phyloP scores from a whole-genome alignment of 2,329 filamentous ascomycete genomes.

The Ceratocystis cubensis region DNA sequence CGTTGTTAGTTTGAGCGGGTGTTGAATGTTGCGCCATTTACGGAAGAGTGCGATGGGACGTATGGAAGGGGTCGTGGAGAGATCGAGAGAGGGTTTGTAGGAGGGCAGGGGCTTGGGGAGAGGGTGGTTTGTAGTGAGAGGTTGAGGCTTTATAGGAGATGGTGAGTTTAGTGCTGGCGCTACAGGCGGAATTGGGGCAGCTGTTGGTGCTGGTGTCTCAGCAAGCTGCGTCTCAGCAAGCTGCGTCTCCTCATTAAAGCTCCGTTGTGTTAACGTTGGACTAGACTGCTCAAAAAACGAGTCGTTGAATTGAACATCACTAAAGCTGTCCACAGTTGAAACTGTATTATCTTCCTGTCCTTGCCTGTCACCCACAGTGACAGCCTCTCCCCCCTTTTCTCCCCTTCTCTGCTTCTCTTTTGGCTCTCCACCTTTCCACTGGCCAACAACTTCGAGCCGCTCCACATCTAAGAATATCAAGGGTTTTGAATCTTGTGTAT shows the following conservation, averaged over 20 bases:
- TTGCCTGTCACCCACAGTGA: neutral
- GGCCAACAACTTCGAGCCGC: conserved; percentile 8
- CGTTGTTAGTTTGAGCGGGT: conserved; percentile 40
- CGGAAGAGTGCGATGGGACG: conserved; percentile 31
- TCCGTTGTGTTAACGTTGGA: neutral
- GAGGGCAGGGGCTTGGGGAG: conserved; percentile 12
- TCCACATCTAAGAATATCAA: conserved; percentile 9
- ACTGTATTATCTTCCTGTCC: neutral
- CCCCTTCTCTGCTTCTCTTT: too few species aligned
- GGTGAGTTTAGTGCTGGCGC: neutral
- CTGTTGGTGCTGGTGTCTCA: neutral
- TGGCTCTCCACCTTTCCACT: neutral
- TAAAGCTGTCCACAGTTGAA: conserved; percentile 5
- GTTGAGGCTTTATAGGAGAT: neutral
- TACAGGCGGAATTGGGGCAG: neutral
- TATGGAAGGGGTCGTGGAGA: neutral
- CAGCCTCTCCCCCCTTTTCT: neutral
- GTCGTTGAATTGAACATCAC: conserved; percentile 17
- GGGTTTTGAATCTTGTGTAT: neutral
- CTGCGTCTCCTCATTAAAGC: neutral
- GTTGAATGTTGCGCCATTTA: conserved; percentile 32
- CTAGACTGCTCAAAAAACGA: conserved; percentile 16
- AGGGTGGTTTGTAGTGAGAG: conserved; percentile 28
- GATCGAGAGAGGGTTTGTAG: conserved; percentile 7
- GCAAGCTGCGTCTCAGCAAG: too few species aligned